Conservation (phyloP, 345 rosid species). For the Acer campestre region DNA sequence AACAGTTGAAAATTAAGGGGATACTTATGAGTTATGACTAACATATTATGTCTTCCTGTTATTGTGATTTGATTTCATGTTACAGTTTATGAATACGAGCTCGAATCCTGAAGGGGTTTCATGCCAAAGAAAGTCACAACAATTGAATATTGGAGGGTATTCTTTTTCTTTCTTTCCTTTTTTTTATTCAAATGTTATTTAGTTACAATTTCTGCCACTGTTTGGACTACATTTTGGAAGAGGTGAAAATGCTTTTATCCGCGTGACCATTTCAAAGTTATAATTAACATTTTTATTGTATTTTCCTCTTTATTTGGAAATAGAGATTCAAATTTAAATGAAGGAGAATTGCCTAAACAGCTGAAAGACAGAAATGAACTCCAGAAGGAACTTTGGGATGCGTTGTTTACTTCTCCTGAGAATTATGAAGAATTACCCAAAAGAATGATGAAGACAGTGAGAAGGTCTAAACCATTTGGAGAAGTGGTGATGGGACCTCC, state of each 20-base stretch:
- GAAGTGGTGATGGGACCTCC: slow-evolving; percentile 38
- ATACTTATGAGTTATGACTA: slow-evolving; percentile 6
- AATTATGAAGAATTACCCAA: slow-evolving; percentile 30
- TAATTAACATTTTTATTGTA: slow-evolving; percentile 4
- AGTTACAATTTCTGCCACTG: slow-evolving; percentile 4
- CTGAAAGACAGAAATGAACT: slow-evolving; percentile 33
- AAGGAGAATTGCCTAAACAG: slow-evolving; percentile 22
- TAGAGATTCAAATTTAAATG: slow-evolving; percentile 24
- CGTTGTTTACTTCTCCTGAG: slow-evolving; percentile 37
- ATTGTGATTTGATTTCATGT: slow-evolving; percentile 2
- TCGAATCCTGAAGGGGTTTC: slow-evolving; percentile 27
- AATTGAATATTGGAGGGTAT: slow-evolving; percentile 23
- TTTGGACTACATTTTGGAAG: background rate
- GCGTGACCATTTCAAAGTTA: background rate
- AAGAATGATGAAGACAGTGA: slow-evolving; percentile 18
- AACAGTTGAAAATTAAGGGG: background rate
- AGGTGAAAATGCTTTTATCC: background rate
- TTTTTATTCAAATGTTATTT: background rate
- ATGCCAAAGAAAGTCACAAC: background rate
- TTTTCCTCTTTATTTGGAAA: slow-evolving; percentile 9
- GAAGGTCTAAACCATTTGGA: slow-evolving; percentile 37
- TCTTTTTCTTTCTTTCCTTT: background rate
- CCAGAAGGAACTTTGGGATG: slow-evolving; percentile 44
- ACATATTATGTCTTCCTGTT: background rate
- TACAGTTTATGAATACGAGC: slow-evolving; percentile 26